phyloP scores from a whole-genome alignment of 228 moss, liverwort and hornwort genomes.

The Sphagnum magellanicum region DNA sequence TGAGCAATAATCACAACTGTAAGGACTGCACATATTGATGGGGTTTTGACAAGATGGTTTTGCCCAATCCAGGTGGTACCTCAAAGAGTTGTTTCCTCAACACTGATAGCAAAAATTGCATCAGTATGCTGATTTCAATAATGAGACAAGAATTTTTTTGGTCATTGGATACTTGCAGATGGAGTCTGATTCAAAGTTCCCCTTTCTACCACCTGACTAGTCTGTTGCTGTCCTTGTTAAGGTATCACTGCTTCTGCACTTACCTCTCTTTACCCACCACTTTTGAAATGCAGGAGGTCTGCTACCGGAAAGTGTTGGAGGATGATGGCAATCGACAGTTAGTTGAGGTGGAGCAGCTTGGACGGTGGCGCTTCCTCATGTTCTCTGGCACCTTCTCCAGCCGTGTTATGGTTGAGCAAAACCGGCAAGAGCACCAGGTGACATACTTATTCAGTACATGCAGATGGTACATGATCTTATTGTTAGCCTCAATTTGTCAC shows the following conservation, averaged over 20 bases:
- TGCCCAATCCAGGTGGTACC: too few species aligned
- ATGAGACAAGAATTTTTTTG: too few species aligned
- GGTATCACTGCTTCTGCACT: neutral
- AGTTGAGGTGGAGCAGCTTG: conserved; percentile 83
- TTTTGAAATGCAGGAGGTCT: conserved; percentile 59
- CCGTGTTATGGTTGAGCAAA: conserved; percentile 59
- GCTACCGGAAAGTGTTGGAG: conserved; percentile 76
- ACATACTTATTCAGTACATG: too few species aligned
- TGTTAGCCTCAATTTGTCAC: neutral
- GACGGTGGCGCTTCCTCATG: conserved; percentile 79
- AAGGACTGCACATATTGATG: too few species aligned
- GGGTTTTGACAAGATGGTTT: too few species aligned
- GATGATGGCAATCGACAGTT: conserved; percentile 82
- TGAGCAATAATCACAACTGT: too few species aligned
- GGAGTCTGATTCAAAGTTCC: neutral
- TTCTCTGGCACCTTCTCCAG: conserved; percentile 66
- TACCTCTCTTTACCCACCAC: neutral
- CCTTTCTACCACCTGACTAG: neutral
- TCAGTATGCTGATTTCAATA: too few species aligned
- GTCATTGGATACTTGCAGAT: neutral
- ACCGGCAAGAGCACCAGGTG: conserved; percentile 64
- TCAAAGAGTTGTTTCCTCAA: too few species aligned
- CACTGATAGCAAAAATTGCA: too few species aligned
- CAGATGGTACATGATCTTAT: neutral
- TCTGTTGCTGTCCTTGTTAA: neutral